These are phyloP conservation scores for Xylaria telfairii DNA, from an alignment of 495 filamentous ascomycete genomes.

Conservation along the genomic window DNA sequence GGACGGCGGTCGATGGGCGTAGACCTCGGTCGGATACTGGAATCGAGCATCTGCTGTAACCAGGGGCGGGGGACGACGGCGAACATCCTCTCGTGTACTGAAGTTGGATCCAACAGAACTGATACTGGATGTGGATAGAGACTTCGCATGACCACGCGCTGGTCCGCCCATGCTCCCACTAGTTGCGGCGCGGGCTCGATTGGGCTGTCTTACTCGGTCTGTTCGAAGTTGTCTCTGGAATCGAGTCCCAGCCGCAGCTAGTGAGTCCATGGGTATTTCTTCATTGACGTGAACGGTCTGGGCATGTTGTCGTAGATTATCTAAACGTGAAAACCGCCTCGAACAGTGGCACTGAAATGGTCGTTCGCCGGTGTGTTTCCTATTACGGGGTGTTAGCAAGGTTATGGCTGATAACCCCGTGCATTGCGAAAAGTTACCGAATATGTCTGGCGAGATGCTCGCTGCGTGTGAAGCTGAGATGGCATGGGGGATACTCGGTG, in stretches of 20 bases:
- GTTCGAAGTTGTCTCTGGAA: conserved; percentile 95
- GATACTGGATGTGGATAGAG: conserved; percentile 83
- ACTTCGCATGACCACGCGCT: conserved; percentile 80
- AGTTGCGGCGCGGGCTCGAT: conserved; percentile 77
- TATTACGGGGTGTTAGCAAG: conserved; percentile 46
- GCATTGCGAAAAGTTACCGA: conserved; percentile 55
- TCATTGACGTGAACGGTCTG: conserved; percentile 98
- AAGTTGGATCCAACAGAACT: conserved; percentile 76
- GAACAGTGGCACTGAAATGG: conserved; percentile 98
- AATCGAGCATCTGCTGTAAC: conserved; percentile 80
- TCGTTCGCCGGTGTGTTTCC: conserved; percentile 97
- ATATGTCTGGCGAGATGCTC: conserved; percentile 96
- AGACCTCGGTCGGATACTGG: conserved; percentile 54
- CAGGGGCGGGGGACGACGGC: conserved; percentile 78
- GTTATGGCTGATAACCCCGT: not conserved
- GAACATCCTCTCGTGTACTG: conserved; percentile 63
- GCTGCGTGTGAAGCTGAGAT: conserved; percentile 92
- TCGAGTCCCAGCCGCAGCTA: conserved; percentile 90
- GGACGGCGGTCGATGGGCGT: conserved; percentile 61
- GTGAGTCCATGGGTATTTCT: conserved; percentile 90
- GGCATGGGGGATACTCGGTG: conserved; percentile 95
- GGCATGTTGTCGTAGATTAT: conserved; percentile 95
- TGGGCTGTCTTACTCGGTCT: conserved; percentile 70
- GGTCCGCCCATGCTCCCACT: conserved; percentile 66
- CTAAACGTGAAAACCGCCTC: conserved; percentile 92